These are phyloP conservation scores for Diversispora eburnea DNA, from an alignment of 192 early-diverging fungal genomes.

Conservation along the genomic window DNA sequence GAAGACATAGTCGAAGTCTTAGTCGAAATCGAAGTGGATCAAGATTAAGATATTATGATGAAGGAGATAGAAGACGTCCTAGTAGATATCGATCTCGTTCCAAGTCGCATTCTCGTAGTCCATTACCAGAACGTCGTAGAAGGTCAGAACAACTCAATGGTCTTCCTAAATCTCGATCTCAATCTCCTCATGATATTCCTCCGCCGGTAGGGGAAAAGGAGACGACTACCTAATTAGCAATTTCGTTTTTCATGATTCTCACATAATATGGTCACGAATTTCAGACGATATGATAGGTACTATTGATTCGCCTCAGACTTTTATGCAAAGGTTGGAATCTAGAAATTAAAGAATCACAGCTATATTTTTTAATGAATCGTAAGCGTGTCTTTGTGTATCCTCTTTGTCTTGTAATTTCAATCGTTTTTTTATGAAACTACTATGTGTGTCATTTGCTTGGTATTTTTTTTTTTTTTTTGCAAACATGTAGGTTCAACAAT, in stretches of 20 bases:
- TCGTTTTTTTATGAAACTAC: no score
- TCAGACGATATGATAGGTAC: not conserved
- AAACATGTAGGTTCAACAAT: no score
- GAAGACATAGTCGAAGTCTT: conserved; percentile 18
- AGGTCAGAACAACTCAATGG: conserved; percentile 18
- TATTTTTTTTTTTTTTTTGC: no score
- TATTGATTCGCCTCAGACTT: not conserved
- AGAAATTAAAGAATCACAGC: no score
- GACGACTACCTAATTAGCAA: not conserved
- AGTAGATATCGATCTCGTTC: conserved; percentile 18
- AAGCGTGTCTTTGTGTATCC: no score
- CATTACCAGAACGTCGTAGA: conserved; percentile 5
- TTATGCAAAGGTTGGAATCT: no score
- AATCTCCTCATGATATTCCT: not conserved
- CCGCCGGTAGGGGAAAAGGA: not conserved
- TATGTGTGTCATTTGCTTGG: no score
- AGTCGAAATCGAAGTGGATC: conserved; percentile 8
- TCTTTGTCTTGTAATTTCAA: no score
- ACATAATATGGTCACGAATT: not conserved
- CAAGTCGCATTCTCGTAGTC: not conserved
- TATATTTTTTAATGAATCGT: no score
- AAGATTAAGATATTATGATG: not conserved
- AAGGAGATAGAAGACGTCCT: conserved; percentile 4
- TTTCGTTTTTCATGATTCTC: not conserved
- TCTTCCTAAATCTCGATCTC: conserved; percentile 21